Evolutionary conservation across 257 asterid genomes (phyloP).

Genomic region (Forsythia suspensa): DNA sequence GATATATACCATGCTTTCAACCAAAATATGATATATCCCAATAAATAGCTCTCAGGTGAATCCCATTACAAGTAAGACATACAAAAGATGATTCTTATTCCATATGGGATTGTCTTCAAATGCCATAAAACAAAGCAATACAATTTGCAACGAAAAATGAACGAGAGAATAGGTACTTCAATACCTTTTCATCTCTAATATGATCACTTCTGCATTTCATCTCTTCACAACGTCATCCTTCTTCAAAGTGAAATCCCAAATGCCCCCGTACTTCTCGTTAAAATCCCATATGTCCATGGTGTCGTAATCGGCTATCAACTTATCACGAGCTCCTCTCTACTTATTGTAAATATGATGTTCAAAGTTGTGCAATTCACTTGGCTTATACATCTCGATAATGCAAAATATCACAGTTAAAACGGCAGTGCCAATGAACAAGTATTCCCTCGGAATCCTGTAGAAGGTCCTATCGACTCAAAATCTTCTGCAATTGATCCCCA

Average conservation of each 20-base stretch:
- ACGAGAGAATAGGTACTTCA: background rate
- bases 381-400: slow-evolving; percentile 81
- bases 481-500: slow-evolving; percentile 76
- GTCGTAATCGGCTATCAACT: slow-evolving; percentile 79
- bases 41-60: no score
- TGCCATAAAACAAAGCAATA: no score
- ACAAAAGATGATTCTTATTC: no score
- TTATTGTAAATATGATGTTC: slow-evolving; percentile 85
- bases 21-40: no score
- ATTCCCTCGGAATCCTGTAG: slow-evolving; percentile 96
- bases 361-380: slow-evolving; percentile 87
- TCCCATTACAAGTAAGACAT: no score
- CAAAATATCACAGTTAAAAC: slow-evolving; percentile 61
- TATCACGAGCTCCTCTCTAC: slow-evolving; percentile 88
- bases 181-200: slow-evolving; percentile 16
- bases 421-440: slow-evolving; percentile 80
- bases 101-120: no score
- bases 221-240: slow-evolving; percentile 64
- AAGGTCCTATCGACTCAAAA: slow-evolving; percentile 75
- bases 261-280: slow-evolving; percentile 79
- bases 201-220: slow-evolving; percentile 1
- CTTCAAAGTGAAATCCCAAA: slow-evolving; percentile 80
- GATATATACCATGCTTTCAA: no score
- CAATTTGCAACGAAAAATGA: no score
- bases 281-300: slow-evolving; percentile 92